Evolutionary conservation across 2,329 filamentous ascomycete species (phyloP), one percentile per base, ranked within the genome.

Genomic region (Pseudogymnoascus sp.): DNA sequence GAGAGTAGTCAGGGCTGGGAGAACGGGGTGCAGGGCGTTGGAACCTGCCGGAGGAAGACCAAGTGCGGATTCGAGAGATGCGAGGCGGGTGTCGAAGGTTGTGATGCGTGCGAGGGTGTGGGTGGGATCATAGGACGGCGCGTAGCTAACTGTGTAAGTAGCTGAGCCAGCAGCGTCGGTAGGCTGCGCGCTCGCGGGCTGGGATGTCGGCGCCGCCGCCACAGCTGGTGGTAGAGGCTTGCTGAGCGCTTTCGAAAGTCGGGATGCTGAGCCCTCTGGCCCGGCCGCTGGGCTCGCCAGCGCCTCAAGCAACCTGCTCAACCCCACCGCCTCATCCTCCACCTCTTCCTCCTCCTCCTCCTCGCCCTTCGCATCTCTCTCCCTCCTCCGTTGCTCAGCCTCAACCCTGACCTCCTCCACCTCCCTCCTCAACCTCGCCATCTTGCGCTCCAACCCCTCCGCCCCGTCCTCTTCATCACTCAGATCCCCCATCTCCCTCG

Each of bases 81-180:
- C 79, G 19, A 99, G 83, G 4, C 95, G 86, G 31, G 85, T 82
- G 72, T 97, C 93, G 70, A 99, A 97, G 66, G 95, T 89, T 24
- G 93, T 90, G 6, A 91, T 88, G 74, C 92, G 90, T 35, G 87
- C 85, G 37, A 97, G 80, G 26, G 88, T 85, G 70, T 91, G 88
- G 42, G 80, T 86, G 71, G 88, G 82, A 69, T 87, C 83, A 68
- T 86, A 90, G 60, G 76, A 81, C 50, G 79, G 87, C 33, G 84
- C 81, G 68, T 88, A 88, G 31, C 84, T 86, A 59, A 88, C 77
- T 0, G 84, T 87, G 69, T 88, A 88, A 33, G 83, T 87, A 37
- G 82, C 76, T 14, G 73, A 74, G 14, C 64, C 63, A 13, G 64
- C 44, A 24, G 62, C 50, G 29, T 26, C 73, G 16, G 65, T 63